Evolutionary conservation across 306 rosid species (phyloP), one percentile per base, ranked within the genome.

Genomic region (Abrus pulchellus): DNA sequence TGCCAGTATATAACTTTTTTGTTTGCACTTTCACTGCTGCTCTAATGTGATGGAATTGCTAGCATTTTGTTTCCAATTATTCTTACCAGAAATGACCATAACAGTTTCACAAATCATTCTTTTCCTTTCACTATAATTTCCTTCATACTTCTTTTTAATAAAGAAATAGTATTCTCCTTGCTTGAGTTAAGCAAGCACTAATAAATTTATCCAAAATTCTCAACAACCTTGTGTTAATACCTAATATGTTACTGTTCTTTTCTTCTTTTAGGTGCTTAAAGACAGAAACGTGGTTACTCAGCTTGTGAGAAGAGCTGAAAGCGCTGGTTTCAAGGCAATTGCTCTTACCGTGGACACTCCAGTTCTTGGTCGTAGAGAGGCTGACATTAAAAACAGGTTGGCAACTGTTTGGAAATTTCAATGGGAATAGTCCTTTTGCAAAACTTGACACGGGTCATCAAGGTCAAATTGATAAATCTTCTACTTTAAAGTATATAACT

Each of bases 271-370:
- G 99, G 97, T 93, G 82, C 54, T 63, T 75, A 96, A 90, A 80
- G 88, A 96, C 85, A 90, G 99, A 84, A 85, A 86, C 79, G 74
- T 93, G 13, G 99, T 92, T 74, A 77, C 77, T 67, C 99, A 96
- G 59, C 98, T 96, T 55, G 98, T 96, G 82, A 93, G 85, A 81
- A 92, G 98, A 89, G 99, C 99, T 45, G 99, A 96, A 87, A 90
- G 82, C 68, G 98, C 99, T 75, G 98, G 99, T 78, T 96, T 91
- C 90, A 96, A 90, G 88, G 99, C 99, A 40, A 96, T 96, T 83
- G 97, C 91, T 53, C 94, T 96, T 68, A 96, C 99, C 11, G 99
- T 93, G 63, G 99, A 96, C 82, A 90, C 94, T 80, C 99, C 99
- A 64, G 49, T 87, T 64, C 98, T 96, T 36, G 99, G 99, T 70